Conservation (phyloP, 2,329 filamentous ascomycete species). For the Aspergillus sp. region DNA sequence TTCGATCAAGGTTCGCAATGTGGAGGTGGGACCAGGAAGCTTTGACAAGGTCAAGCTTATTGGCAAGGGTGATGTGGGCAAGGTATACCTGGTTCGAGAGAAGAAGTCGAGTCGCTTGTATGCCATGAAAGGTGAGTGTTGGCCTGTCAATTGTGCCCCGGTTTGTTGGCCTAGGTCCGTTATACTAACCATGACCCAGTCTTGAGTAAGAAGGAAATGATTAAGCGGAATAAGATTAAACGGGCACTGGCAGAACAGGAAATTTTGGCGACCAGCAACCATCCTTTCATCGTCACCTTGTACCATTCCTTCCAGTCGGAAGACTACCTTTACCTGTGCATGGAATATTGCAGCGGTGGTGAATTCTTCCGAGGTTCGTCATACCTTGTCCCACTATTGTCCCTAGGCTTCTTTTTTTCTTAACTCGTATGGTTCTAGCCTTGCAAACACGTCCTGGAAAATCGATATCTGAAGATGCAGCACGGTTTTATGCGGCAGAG, state of each 20-base stretch:
- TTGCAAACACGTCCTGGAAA: constrained; percentile 94
- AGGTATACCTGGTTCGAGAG: constrained; percentile 93
- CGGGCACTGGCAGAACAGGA: constrained; percentile 94
- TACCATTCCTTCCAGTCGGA: constrained; percentile 99
- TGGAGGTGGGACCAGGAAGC: constrained; percentile 88
- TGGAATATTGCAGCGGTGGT: constrained; percentile 98
- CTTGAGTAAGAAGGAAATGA: constrained; percentile 99
- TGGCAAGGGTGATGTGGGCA: constrained; percentile 96
- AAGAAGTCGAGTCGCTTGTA: constrained; percentile 95
- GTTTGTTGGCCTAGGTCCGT: background rate
- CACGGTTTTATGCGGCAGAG: constrained; percentile 93
- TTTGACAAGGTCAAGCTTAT: constrained; percentile 99
- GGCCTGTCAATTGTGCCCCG: background rate
- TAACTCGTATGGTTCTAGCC: constrained; percentile 40
- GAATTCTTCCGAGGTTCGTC: constrained; percentile 76
- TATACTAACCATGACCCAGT: constrained; percentile 51
- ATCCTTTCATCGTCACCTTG: constrained; percentile 96
- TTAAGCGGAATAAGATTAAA: constrained; percentile 99
- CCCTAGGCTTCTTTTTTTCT: background rate
- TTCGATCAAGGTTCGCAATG: constrained; percentile 95
- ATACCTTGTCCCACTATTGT: background rate
- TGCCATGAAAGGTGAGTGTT: constrained; percentile 84
- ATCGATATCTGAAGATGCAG: constrained; percentile 93
- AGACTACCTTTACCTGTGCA: constrained; percentile 97
- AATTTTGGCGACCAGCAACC: constrained; percentile 95